Base-by-base conservation (phyloP, 2,329 filamentous ascomycete genomes). In the Lachnum nothofagi region DNA sequence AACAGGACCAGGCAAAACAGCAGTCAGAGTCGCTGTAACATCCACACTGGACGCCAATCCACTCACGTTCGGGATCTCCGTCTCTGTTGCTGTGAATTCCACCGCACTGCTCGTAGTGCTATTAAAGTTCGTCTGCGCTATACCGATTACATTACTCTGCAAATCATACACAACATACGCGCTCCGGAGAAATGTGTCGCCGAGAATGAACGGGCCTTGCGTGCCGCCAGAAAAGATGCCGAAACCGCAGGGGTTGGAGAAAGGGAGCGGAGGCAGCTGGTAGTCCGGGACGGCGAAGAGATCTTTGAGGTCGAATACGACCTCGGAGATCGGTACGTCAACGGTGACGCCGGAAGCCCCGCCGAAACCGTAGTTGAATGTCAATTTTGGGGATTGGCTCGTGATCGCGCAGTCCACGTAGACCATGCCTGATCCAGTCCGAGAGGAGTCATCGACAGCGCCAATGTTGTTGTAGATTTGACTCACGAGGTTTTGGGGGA, bases 151-250 rank as follows among this genome's bases (percentile, higher is more conserved):
- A 48, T 75, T 69, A 55, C 75, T 75, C 5, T 67, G 67, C 4
- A 78, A 65, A 54, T 78, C 74, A 53, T 76, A 79, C 2, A 79
- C 75, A 1, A 77, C 72, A 53, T 79, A 79, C 1, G 75, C 75
- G 38, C 72, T 73, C 44, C 76, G 65, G 39, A 79, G 65, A 59
- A 79, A 79, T 0, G 72, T 72, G 54, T 78, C 76, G 5, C 76
- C 76, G 17, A 79, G 66, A 5, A 68, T 45, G 35, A 57, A 58
- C 3, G 38, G 52, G 7, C 38, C 38, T 17, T 22, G 31, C 10
- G 19, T 9, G 2, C 24, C 16, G 14, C 46, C 43, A 14, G 42
- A 9, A 53, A 71, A 69, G 46, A 82, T 71, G 22, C 79, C 79
- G 50, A 82, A 77, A 48, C 72, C 69, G 61, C 79, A 83, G 14